Base-by-base conservation (phyloP, 2,329 filamentous ascomycete genomes). In the Drechslerella coelobrocha region DNA sequence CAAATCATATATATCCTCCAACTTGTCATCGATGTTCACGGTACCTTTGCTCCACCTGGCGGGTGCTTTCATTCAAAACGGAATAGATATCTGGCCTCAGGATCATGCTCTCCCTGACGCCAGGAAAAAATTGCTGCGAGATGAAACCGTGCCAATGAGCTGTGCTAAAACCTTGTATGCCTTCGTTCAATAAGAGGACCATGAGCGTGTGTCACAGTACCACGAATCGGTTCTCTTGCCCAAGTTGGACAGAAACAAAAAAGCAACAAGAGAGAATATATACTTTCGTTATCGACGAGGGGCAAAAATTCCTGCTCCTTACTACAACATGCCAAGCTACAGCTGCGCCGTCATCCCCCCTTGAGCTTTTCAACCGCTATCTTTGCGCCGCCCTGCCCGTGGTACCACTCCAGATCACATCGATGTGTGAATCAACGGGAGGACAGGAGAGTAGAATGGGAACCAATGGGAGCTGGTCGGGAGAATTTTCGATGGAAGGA, bases 351-450 rank as follows among this genome's bases (percentile, higher is more conserved):
- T 19, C 37, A n/a, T 31, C 55, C 24, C 6, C 23, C 27, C 19
- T 23, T 48, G 34, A 39, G 34, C 4, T 48, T 17, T 17, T 26
- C 41, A 48, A 14, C 34, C 54, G 26, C 19, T n/a, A 21, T 37
- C 47, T 41, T 39, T 50, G 37, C 29, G 27, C 41, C 54, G 41
- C 41, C 51, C 52, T 39, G 27, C 57, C 7, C 9, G 57, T 60
- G 37, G 34, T 45, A 69, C 56, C 29, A 23, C 41, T 53, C 52
- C 31, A 61, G 52, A 62, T 69, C 57, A 59, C 37, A 69, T 69
- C 57, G 31, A 21, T 21, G 56, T 69, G 52, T 26, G 45, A 29
- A 53, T 47, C 45, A 56, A 23, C 56, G 51, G 57, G 47, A 53
- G 34, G 47, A 53, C 45, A 52, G n/a, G 31, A 14, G 41, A 55